Conservation (phyloP, 139 green algal species). For the Gonium pectorale region DNA sequence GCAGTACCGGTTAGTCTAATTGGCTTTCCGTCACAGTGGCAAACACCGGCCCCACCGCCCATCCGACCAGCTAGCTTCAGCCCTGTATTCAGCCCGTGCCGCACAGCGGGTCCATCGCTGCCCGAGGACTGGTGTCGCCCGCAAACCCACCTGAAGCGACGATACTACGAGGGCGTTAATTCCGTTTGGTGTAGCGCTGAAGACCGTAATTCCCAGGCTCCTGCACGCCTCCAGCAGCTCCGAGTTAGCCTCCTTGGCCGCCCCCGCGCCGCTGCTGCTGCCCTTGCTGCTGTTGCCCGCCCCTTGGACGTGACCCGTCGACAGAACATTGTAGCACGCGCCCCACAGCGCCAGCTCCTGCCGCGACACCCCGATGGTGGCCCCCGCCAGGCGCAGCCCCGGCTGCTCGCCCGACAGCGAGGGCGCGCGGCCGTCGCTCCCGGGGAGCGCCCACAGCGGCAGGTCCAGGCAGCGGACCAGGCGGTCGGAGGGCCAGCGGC, state of each 20-base stretch:
- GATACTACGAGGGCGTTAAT: background rate
- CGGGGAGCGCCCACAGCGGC: slow-evolving; percentile 29
- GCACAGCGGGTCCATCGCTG: background rate
- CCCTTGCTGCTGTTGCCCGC: background rate
- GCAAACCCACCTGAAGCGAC: background rate
- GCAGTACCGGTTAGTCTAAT: too few relatives aligned
- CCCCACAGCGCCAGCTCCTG: slow-evolving; percentile 36
- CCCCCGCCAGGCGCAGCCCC: background rate
- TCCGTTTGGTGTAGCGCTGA: background rate
- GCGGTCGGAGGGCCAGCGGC: slow-evolving; percentile 5
- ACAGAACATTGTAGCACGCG: background rate
- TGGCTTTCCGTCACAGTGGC: too few relatives aligned
- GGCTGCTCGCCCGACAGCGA: slow-evolving; percentile 6
- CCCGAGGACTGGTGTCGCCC: background rate
- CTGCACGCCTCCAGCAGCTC: background rate
- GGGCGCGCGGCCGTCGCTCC: background rate
- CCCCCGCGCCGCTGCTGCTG: background rate
- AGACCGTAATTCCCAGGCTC: background rate
- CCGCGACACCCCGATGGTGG: background rate
- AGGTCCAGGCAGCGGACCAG: slow-evolving; percentile 42
- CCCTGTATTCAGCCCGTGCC: background rate
- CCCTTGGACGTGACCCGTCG: too few relatives aligned
- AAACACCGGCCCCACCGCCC: too few relatives aligned
- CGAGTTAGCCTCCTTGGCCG: background rate
- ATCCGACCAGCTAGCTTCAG: background rate